A percentile compares a stretch with the other conserved stretches of the same genome.
These are phyloP conservation scores for Heritiera littoralis DNA, from an alignment of 345 rosid species.

Conservation along the genomic window DNA sequence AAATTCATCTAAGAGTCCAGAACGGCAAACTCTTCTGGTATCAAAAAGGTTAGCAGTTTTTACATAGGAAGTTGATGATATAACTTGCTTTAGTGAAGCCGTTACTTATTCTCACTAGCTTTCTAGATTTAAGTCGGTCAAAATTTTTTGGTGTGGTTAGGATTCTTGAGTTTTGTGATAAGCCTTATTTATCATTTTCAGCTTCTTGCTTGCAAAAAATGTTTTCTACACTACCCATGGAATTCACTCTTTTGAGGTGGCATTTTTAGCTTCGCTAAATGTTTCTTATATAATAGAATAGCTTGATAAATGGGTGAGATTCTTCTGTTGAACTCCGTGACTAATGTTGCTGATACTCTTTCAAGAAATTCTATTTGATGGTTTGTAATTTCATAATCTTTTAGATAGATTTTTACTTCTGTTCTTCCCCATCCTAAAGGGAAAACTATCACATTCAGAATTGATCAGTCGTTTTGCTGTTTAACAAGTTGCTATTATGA, in stretches of 20 bases:
- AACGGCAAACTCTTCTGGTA: conserved; percentile 53
- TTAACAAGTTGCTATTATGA: neutral
- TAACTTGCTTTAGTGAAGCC: neutral
- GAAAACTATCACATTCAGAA: neutral
- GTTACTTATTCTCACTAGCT: neutral
- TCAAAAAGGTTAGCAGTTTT: conserved; percentile 51
- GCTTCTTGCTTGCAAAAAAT: neutral
- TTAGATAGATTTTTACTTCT: neutral
- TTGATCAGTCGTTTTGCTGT: neutral
- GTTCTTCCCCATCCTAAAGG: neutral
- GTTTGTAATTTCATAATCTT: neutral
- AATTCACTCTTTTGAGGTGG: neutral
- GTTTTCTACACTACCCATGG: neutral
- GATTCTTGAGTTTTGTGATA: neutral
- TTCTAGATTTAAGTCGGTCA: neutral
- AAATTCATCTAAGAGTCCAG: conserved; percentile 41
- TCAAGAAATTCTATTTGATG: neutral
- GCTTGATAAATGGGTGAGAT: neutral
- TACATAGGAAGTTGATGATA: neutral
- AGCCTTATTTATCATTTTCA: neutral
- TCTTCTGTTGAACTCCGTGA: neutral
- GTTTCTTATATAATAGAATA: neutral
- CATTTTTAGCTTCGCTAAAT: neutral
- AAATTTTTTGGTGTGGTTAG: neutral
- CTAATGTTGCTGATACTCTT: neutral